Evolutionary conservation across 148 eudicot species (phyloP).

Genomic region (Silene latifolia): DNA sequence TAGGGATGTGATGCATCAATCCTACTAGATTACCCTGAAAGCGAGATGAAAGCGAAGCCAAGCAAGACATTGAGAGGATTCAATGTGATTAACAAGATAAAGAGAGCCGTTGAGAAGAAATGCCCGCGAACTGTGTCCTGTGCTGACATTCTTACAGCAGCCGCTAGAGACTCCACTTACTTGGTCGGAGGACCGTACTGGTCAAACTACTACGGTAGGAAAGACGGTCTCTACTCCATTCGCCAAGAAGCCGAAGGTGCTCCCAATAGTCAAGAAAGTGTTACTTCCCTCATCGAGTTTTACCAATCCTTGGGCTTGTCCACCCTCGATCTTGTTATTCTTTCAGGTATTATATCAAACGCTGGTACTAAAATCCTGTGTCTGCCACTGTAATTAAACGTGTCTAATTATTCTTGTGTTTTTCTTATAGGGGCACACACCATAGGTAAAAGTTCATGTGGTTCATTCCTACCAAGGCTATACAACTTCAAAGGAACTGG

Average conservation of each 20-base stretch:
- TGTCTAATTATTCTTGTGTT: not conserved
- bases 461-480: conserved; percentile 44
- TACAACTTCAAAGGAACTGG: conserved; percentile 49
- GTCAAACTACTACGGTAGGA: conserved; percentile 61
- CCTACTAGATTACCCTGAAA: conserved; percentile 46
- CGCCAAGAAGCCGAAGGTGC: conserved; percentile 48
- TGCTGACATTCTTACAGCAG: conserved; percentile 69
- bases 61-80: conserved; percentile 77
- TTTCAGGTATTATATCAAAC: conserved; percentile 49
- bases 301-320: conserved; percentile 66
- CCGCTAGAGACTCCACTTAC: conserved; percentile 73
- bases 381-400: too few species aligned
- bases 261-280: conserved; percentile 49
- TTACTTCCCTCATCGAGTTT: conserved; percentile 58
- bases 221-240: conserved; percentile 54
- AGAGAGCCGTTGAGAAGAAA: conserved; percentile 46
- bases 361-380: too few species aligned
- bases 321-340: conserved; percentile 56
- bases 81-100: conserved; percentile 61
- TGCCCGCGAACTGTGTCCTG: conserved; percentile 71
- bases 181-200: conserved; percentile 66
- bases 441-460: conserved; percentile 63
- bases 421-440: conserved; percentile 57
- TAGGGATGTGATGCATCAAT: conserved; percentile 89
- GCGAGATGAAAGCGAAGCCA: conserved; percentile 48